Percentiles rank a stretch among this genome's conserved stretches.
phyloP scores from a whole-genome alignment of 2,329 filamentous ascomycete genomes.

The Myriosclerotinia curreyana region DNA sequence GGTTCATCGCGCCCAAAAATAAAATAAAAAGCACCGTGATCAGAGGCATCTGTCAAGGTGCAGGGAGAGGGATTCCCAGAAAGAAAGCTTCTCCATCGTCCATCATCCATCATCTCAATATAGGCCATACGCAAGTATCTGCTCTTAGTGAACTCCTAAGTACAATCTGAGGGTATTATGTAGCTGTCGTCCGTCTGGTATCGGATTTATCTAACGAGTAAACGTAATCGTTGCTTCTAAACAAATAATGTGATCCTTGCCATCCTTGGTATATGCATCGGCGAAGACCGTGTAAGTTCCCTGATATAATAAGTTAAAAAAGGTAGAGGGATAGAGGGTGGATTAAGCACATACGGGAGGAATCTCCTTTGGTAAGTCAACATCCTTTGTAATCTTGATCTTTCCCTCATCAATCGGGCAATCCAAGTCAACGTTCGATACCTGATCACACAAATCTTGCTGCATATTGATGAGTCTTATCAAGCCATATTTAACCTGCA shows the following conservation, averaged over 20 bases:
- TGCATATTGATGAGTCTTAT: conserved; percentile 82
- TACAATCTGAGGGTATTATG: conserved; percentile 13
- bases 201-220: conserved; percentile 6
- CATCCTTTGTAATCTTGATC: conserved; percentile 71
- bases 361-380: conserved; percentile 81
- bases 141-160: not conserved
- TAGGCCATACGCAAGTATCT: conserved; percentile 10
- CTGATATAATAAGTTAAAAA: conserved; percentile 45
- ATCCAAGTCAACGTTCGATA: conserved; percentile 80
- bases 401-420: conserved; percentile 84
- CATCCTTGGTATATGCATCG: conserved; percentile 74
- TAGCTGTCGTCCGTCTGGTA: conserved; percentile 7
- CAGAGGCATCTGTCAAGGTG: conserved; percentile 28
- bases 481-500: conserved; percentile 90
- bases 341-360: conserved; percentile 68
- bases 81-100: conserved; percentile 19
- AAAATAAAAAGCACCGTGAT: conserved; percentile 27
- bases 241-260: conserved; percentile 73
- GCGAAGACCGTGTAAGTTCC: conserved; percentile 88
- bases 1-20: not conserved
- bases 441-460: conserved; percentile 84
- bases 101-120: conserved; percentile 16
- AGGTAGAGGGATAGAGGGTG: too few relatives aligned
- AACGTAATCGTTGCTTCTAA: conserved; percentile 73
- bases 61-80: conserved; percentile 27